phyloP scores from a whole-genome alignment of 495 filamentous ascomycete species.

The Neurospora sp. region DNA sequence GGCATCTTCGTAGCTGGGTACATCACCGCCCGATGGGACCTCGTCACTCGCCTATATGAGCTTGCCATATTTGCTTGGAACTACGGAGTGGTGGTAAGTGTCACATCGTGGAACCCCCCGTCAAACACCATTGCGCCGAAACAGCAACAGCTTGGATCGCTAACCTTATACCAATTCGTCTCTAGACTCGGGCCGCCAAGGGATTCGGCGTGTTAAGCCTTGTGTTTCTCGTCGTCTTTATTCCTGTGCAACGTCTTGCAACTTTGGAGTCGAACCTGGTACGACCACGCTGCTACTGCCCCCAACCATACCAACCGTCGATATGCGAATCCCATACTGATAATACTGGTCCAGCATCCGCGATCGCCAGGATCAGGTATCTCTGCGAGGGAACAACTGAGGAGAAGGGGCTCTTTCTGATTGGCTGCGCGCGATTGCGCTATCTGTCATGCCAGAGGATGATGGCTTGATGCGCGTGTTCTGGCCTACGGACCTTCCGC shows the following conservation, averaged over 20 bases:
- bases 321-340: slow-evolving; percentile 10
- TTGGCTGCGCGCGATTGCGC: slow-evolving; percentile 16
- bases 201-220: slow-evolving; percentile 32
- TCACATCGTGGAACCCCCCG: background rate
- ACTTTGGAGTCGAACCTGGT: slow-evolving; percentile 35
- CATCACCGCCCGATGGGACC: slow-evolving; percentile 96
- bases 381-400: slow-evolving; percentile 89
- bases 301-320: too few species aligned
- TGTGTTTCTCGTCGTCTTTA: slow-evolving; percentile 32
- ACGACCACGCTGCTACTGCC: slow-evolving; percentile 13
- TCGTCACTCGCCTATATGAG: slow-evolving; percentile 91
- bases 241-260: slow-evolving; percentile 39
- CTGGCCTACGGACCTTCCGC: slow-evolving; percentile 83
- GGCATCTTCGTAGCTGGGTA: slow-evolving; percentile 99
- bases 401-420: slow-evolving; percentile 90
- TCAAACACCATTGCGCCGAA: background rate
- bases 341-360: slow-evolving; percentile 54
- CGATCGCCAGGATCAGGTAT: slow-evolving; percentile 72
- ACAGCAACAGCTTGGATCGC: background rate
- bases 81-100: slow-evolving; percentile 89
- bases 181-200: slow-evolving; percentile 33
- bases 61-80: slow-evolving; percentile 95
- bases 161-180: background rate
- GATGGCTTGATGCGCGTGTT: slow-evolving; percentile 96
- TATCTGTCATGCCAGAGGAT: slow-evolving; percentile 71